Evolutionary conservation across 1,284 basidiomycete genomes (phyloP).

Genomic region (Irpex sp.): DNA sequence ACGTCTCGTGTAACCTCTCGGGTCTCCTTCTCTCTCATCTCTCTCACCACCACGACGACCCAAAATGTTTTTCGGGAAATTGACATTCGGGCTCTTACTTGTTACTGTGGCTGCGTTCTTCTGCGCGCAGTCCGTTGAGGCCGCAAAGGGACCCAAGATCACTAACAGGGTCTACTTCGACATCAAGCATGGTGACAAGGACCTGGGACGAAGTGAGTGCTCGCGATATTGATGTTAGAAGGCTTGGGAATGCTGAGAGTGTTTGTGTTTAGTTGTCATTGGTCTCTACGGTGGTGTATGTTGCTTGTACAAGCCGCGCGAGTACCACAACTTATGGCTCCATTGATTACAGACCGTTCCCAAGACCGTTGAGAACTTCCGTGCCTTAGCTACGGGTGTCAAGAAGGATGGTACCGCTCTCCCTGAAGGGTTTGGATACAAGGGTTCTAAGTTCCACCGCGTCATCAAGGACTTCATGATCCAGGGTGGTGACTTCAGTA

Average conservation of each 20-base stretch:
- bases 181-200: constrained; percentile 83
- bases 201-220: constrained; percentile 74
- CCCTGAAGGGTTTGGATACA: constrained; percentile 67
- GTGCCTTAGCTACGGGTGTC: constrained; percentile 67
- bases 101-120: constrained; percentile 67
- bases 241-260: constrained; percentile 2
- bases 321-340: constrained; percentile 20
- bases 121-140: constrained; percentile 64
- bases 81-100: constrained; percentile 59
- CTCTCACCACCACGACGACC: constrained; percentile 15
- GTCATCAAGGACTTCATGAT: constrained; percentile 74
- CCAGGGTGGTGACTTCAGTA: constrained; percentile 72
- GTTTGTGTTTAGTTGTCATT: constrained; percentile 56
- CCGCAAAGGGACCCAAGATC: constrained; percentile 79
- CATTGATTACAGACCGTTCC: constrained; percentile 64
- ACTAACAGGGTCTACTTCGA: constrained; percentile 95
- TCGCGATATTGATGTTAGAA: constrained; percentile 3
- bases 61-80: constrained; percentile 49
- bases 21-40: neutral
- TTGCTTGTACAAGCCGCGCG: constrained; percentile 24
- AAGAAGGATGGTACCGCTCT: constrained; percentile 77
- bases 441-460: constrained; percentile 69
- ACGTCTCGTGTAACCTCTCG: neutral
- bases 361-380: constrained; percentile 72
- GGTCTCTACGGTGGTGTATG: constrained; percentile 79